Conservation (phyloP, 1,284 basidiomycete genomes). For the Microbotryum silenes-acaulis region DNA sequence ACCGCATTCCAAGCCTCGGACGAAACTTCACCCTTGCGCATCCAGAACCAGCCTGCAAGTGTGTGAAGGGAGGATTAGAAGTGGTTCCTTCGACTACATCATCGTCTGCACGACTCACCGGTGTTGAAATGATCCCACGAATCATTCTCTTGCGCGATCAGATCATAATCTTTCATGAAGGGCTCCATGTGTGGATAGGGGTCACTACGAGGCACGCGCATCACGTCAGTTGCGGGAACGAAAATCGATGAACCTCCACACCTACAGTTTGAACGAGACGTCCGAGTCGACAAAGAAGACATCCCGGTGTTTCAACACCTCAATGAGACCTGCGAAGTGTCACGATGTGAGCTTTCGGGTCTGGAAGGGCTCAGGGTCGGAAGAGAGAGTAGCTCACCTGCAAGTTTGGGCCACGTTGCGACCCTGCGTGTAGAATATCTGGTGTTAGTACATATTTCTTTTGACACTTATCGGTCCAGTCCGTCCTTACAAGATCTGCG, state of each 20-base stretch:
- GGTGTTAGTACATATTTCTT: background rate
- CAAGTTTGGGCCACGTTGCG: constrained; percentile 28
- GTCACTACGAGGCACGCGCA: constrained; percentile 1
- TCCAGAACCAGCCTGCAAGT: constrained; percentile 25
- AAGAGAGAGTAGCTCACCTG: background rate
- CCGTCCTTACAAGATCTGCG: constrained; percentile 14
- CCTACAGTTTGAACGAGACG: constrained; percentile 20
- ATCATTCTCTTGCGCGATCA: constrained; percentile 23
- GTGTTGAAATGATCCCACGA: constrained; percentile 23
- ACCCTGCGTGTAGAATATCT: background rate
- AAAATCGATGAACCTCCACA: background rate
- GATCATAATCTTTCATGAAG: constrained; percentile 13
- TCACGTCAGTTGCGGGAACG: too few species aligned
- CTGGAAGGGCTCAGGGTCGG: too few species aligned
- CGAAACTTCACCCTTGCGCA: constrained; percentile 1
- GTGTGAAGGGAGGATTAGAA: background rate
- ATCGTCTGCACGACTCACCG: background rate
- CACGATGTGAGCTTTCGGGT: background rate
- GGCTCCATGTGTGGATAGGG: constrained; percentile 25
- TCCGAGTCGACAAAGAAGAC: constrained; percentile 29
- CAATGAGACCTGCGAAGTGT: constrained; percentile 17
- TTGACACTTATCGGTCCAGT: background rate
- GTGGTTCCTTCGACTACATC: too few species aligned
- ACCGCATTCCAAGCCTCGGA: constrained; percentile 22
- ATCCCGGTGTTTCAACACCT: constrained; percentile 19